Base-by-base conservation (phyloP, 495 filamentous ascomycete genomes). In the Penicillium simplicissimum region DNA sequence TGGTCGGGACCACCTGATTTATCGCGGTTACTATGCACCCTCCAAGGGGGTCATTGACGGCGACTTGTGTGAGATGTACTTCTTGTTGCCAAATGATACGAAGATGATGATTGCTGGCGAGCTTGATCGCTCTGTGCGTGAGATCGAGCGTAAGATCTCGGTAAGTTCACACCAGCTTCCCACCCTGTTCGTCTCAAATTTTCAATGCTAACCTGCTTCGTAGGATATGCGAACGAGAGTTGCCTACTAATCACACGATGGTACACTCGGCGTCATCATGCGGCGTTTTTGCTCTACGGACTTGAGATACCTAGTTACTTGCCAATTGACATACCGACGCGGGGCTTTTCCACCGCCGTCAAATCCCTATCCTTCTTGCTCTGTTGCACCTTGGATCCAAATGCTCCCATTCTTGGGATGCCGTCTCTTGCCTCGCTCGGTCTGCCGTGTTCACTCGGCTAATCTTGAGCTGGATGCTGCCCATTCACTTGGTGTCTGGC, bases 21-120 rank as follows among this genome's bases (percentile, higher is more conserved):
- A 96, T 69, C 82, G 96, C 56, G 86, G 92, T 48, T 99, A 98
- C 71, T 98, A 99, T 71, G 91, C 89, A n/a, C 96, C 96, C 1
- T 91, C 95, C 14, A 99, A 99, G 82, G 92, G 92, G 0, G 87
- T 96, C 31, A 96, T 99, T 70, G 96, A 99, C 74, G 96, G 96
- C n/a, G 96, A 99, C 79, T 79, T 99, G 61, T 96, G 93, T 70
- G 96, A 99, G 80, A 84, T 91, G 68, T 99, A 92, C 72, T 84
- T 89, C 54, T 73, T 93, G 51, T 77, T 98, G 61, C 82, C 89
- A 35, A 88, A 85, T 61, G 92, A 97, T 69, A 91, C 88, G 77
- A 96, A 96, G 82, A 87, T 91, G 76, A 93, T 90, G 87, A 96
- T 98, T 81, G 94, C 93, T 3, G 92, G 82, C 47, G 93, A 97